phyloP scores from a whole-genome alignment of 106 monocot species.

The Allium fistulosum region DNA sequence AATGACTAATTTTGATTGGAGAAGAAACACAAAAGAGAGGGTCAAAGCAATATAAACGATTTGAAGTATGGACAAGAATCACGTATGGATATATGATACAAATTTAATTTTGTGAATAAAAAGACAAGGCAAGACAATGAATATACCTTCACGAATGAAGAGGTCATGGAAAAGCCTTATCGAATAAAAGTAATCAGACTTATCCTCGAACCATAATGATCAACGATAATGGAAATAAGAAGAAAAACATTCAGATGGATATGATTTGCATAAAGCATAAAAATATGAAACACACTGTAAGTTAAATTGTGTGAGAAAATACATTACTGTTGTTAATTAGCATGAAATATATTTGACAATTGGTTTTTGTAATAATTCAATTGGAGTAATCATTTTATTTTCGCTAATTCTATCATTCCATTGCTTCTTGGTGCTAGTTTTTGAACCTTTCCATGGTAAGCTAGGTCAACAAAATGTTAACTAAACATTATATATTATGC shows the following conservation, averaged over 20 bases:
- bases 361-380: slow-evolving; percentile 42
- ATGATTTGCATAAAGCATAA: slow-evolving; percentile 60
- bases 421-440: slow-evolving; percentile 90
- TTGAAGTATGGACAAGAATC: too few species aligned
- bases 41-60: too few species aligned
- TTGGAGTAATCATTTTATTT: slow-evolving; percentile 85
- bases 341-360: too few species aligned
- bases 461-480: slow-evolving; percentile 18
- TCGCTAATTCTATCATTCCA: slow-evolving; percentile 94
- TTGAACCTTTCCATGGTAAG: slow-evolving; percentile 90
- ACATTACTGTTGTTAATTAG: too few species aligned
- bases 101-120: neutral
- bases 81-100: neutral
- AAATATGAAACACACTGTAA: neutral
- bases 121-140: neutral
- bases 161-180: slow-evolving; percentile 80
- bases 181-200: slow-evolving; percentile 71
- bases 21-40: too few species aligned
- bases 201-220: slow-evolving; percentile 69
- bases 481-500: too few species aligned
- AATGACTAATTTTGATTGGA: too few species aligned
- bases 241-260: slow-evolving; percentile 51
- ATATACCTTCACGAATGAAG: slow-evolving; percentile 69
- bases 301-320: too few species aligned
- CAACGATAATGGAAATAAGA: slow-evolving; percentile 78